Evolutionary conservation across 1,284 basidiomycete genomes (phyloP), one percentile per base, ranked within the genome.

Genomic region (Boletellus sp.): DNA sequence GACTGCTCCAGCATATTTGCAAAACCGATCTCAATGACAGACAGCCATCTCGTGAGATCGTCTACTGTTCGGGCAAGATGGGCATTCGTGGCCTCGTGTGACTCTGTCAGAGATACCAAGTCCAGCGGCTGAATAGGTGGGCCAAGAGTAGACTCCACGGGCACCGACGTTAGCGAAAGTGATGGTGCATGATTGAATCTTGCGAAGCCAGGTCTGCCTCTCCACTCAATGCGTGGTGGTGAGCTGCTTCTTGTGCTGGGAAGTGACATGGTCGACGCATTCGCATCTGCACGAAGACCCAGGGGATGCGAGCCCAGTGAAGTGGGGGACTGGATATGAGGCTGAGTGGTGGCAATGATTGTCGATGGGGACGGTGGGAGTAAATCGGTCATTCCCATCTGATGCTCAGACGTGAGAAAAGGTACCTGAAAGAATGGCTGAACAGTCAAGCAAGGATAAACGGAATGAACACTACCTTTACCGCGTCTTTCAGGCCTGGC

Each of bases 41-140:
- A 78, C 44, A 98, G 69, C 91, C 91, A 96, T 53, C 79, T 74
- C 3, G 80, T 76, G 35, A 98, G 76, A 55, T 91, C 85, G 48
- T 88, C 85, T 8, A 96, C 82, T 1, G 86, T 89, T 38, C 73
- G 71, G 29, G 83, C 83, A 32, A 97, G 74, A 59, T 88, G 84
- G 1, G 72, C 68, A 54, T 90, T 86, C 0, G 88, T 84, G 27
- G 75, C 75, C 25, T 87, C 84, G 29, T 73, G 73, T 10, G 74
- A 74, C 14, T 72, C 69, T 45, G 82, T 74, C 32, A 93, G 67
- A n/a, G 72, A 64, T 7, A 67, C 66, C 49, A 91, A 83, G 61
- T 94, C 84, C 14, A 94, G 70, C 2, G 87, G 80, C 30, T 72
- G 74, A 5, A 91, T 66, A 36, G 75, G 51, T 21, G 80, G 64